phyloP scores from a whole-genome alignment of 164 flowering plant species.

The Aristolochia contorta region DNA sequence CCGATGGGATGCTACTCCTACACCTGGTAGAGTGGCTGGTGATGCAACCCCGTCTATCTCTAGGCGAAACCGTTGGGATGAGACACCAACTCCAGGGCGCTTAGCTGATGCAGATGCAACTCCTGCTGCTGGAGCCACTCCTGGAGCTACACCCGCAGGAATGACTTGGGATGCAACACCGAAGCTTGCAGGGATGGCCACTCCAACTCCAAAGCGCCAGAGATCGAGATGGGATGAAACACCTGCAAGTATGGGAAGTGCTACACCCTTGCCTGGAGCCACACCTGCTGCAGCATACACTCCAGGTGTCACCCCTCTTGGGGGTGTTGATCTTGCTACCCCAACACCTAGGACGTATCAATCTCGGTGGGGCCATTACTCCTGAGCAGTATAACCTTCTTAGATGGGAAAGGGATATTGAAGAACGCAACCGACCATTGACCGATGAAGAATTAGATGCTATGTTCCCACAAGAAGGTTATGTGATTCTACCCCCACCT shows the following conservation, averaged over 20 bases:
- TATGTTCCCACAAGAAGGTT: constrained; percentile 91
- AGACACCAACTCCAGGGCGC: constrained; percentile 96
- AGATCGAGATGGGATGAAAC: constrained; percentile 99
- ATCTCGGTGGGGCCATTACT: constrained; percentile 61
- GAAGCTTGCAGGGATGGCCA: constrained; percentile 73
- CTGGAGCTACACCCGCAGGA: constrained; percentile 96
- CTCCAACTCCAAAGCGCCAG: constrained; percentile 94
- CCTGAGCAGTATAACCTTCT: constrained; percentile 89
- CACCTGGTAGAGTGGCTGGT: constrained; percentile 66
- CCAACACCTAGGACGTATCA: constrained; percentile 77
- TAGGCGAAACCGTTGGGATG: constrained; percentile 92
- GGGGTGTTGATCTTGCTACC: constrained; percentile 75
- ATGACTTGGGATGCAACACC: constrained; percentile 99
- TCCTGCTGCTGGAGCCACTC: constrained; percentile 74
- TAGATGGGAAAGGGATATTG: constrained; percentile 98
- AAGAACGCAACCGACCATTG: constrained; percentile 89
- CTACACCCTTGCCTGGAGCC: constrained; percentile 77
- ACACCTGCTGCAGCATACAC: constrained; percentile 77
- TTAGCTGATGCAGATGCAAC: constrained; percentile 85
- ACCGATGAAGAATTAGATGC: constrained; percentile 97
- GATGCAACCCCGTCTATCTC: constrained; percentile 73
- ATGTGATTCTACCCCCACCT: constrained; percentile 89
- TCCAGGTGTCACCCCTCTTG: constrained; percentile 92
- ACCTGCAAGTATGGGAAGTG: constrained; percentile 91
- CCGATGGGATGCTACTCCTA: constrained; percentile 96